A percentile compares a stretch with the other conserved stretches of the same genome.
Conservation (phyloP, 148 eudicot species). For the Gaultheria prostrata region DNA sequence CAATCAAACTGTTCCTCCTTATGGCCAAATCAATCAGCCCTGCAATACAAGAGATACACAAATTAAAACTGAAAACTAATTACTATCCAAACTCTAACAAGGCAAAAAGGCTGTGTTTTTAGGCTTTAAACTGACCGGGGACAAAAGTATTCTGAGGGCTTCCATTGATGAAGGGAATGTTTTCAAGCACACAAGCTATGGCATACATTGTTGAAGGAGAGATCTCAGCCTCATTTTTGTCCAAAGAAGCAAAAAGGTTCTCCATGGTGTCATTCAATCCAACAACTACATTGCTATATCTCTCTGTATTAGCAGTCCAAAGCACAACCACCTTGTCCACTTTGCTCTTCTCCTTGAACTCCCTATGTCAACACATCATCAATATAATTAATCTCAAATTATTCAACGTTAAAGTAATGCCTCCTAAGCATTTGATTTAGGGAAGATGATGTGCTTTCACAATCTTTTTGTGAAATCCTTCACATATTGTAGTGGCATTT, state of each 20-base stretch:
- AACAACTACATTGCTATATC: conserved; percentile 83
- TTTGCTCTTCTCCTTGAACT: conserved; percentile 86
- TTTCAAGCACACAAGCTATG: conserved; percentile 81
- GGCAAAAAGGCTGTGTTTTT: neutral
- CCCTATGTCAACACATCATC: conserved; percentile 38
- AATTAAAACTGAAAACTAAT: neutral
- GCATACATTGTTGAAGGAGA: conserved; percentile 92
- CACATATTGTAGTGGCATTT: neutral
- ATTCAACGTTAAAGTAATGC: neutral
- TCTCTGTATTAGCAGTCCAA: conserved; percentile 98
- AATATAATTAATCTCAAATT: neutral
- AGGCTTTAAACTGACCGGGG: conserved; percentile 45
- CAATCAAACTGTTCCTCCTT: conserved; percentile 77
- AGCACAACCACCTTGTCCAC: conserved; percentile 94
- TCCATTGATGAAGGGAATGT: conserved; percentile 91
- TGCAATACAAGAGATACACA: conserved; percentile 12
- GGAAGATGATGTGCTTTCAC: neutral
- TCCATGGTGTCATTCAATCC: conserved; percentile 89
- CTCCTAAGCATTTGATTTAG: neutral
- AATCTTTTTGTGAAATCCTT: neutral
- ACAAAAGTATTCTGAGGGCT: conserved; percentile 99
- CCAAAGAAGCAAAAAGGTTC: conserved; percentile 71
- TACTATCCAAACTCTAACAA: neutral
- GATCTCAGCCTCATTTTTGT: conserved; percentile 81
- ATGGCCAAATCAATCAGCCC: conserved; percentile 90